These are phyloP conservation scores for Hypomyces perniciosus DNA, from an alignment of 2,329 filamentous ascomycete genomes.

Conservation along the genomic window DNA sequence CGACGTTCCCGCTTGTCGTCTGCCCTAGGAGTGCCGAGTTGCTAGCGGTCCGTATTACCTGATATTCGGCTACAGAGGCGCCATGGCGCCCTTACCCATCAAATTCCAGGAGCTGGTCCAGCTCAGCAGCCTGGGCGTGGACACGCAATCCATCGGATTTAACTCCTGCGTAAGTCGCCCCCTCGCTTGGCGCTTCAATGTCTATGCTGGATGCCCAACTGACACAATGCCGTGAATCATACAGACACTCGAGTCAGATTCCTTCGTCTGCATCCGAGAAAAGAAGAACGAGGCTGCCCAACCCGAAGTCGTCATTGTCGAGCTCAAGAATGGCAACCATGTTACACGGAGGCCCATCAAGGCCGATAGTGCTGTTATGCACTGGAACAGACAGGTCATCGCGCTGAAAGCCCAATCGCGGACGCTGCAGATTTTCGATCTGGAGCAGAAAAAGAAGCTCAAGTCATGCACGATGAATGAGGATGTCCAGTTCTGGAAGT, in stretches of 20 bases:
- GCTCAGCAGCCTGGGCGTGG: constrained; percentile 43
- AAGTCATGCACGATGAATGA: constrained; percentile 96
- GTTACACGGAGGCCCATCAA: constrained; percentile 93
- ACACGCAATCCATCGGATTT: constrained; percentile 60
- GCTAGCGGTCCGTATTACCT: constrained; percentile 14
- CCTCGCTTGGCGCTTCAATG: constrained; percentile 3
- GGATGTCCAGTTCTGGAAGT: constrained; percentile 99
- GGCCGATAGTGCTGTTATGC: constrained; percentile 99
- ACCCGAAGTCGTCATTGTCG: constrained; percentile 93
- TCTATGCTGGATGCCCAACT: neutral
- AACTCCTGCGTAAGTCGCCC: constrained; percentile 63
- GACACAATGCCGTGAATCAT: constrained; percentile 11
- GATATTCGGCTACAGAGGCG: constrained; percentile 24
- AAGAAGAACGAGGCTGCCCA: constrained; percentile 79
- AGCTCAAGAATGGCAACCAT: constrained; percentile 97
- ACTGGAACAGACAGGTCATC: constrained; percentile 94
- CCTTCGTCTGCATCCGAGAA: constrained; percentile 93
- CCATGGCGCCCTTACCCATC: constrained; percentile 72
- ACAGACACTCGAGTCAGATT: constrained; percentile 96
- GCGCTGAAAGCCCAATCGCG: constrained; percentile 90
- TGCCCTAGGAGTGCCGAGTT: constrained; percentile 14
- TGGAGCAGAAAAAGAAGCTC: constrained; percentile 87
- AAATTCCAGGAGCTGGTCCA: constrained; percentile 90
- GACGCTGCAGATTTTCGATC: constrained; percentile 96
- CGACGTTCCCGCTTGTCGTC: constrained; percentile 19